Base-by-base conservation (phyloP, 192 early-diverging fungal genomes). In the Spizellomyces sp. region DNA sequence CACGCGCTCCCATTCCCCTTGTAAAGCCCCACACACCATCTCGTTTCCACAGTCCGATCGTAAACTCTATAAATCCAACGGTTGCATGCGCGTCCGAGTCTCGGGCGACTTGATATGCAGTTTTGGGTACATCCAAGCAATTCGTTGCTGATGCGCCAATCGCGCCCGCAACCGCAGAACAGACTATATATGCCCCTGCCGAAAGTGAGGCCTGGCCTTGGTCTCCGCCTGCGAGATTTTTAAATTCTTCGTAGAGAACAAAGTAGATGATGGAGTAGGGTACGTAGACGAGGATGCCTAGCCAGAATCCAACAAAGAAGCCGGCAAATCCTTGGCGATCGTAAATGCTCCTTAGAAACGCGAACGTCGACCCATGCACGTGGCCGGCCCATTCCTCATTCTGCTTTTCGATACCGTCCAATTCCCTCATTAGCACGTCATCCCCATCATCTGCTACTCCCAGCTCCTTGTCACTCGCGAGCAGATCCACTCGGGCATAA, bases 111-210 rank as follows among this genome's bases (percentile, higher is more conserved):
- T 90, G 89, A 81, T 82, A 88, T 7, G 82, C 76, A 36, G 87
- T 88, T 67, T 90, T 90, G 54, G 89, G 78, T 8, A 89, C 79
- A 73, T 91, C 89, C 0, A 89, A 70, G 6, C 79, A 73, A 58
- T 89, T 88, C 1, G 88, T 86, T 3, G 87, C 47, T 3, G 75
- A 76, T 21, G 81, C 85, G 14, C 77, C 81, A 8, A 87, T 64
- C 4, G 74, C 67, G 42, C 79, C 79, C 5, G 89, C 79, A 5
- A 83, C 64, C 41, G 77, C 81, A 80, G 70, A 80, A 83, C 9
- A 75, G 22, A 21, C 83, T 36, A 62, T 84, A 84, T 15, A 67
- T 63, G 21, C 68, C 36, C 62, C 83, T 83, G 8, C 79, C 72
- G 36, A 85, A 48, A 52, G 50, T 66, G 9, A 22, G 0, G 59